phyloP scores from a whole-genome alignment of 805 yeast genomes.

The Cyberlindnera mississippiensis region DNA sequence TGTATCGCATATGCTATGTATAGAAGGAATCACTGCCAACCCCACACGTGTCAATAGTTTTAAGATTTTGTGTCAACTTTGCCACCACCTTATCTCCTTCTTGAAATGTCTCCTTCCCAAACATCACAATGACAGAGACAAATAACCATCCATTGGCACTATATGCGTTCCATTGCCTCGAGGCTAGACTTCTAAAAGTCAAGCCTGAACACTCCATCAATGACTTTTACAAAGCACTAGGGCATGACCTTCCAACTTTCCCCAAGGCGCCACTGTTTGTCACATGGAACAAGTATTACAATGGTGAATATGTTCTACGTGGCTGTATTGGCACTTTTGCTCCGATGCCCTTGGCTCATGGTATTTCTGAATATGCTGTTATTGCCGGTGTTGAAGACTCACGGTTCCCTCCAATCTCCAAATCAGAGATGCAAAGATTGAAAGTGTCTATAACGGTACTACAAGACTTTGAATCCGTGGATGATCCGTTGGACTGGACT shows the following conservation, averaged over 20 bases:
- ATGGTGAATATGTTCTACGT: conserved; percentile 42
- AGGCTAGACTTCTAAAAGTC: neutral
- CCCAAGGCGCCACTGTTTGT: conserved; percentile 62
- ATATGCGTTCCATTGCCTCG: conserved; percentile 9
- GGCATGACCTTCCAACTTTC: too few relatives aligned
- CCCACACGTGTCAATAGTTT: neutral
- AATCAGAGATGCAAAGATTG: conserved; percentile 49
- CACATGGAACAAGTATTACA: conserved; percentile 65
- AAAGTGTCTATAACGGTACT: conserved; percentile 56
- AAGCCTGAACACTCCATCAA: neutral
- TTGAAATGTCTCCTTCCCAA: too few relatives aligned
- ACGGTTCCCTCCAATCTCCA: conserved; percentile 64
- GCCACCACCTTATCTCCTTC: neutral
- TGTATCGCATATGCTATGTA: neutral
- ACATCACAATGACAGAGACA: too few relatives aligned
- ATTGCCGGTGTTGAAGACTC: conserved; percentile 68
- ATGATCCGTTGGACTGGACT: conserved; percentile 65
- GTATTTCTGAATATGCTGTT: conserved; percentile 8
- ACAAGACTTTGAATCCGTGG: conserved; percentile 50
- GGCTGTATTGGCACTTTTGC: conserved; percentile 94
- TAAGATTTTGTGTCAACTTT: too few relatives aligned
- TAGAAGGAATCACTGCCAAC: neutral
- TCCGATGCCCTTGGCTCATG: conserved; percentile 12
- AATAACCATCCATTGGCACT: conserved; percentile 6
- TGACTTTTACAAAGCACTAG: too few relatives aligned